phyloP scores from a whole-genome alignment of 345 rosid genomes.

The Heritiera littoralis region DNA sequence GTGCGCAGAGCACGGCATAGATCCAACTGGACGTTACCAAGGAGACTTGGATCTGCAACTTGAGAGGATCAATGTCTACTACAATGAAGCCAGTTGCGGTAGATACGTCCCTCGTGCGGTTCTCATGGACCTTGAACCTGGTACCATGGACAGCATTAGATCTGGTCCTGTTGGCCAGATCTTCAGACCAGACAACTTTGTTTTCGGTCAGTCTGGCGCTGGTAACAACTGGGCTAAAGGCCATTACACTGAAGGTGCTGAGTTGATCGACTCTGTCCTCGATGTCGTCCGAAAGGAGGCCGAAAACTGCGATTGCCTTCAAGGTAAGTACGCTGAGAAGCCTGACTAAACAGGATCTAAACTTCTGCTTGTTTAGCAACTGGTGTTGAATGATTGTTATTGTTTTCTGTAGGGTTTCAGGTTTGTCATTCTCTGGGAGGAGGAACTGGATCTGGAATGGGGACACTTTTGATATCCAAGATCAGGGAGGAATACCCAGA shows the following conservation, averaged over 20 bases:
- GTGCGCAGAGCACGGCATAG: constrained; percentile 22
- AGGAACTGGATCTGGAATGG: constrained; percentile 30
- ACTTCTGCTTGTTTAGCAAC: neutral
- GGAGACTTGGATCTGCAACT: constrained; percentile 23
- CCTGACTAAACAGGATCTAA: neutral
- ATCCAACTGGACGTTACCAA: constrained; percentile 9
- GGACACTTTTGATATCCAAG: constrained; percentile 22
- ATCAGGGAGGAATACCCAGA: constrained; percentile 26
- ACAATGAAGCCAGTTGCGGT: constrained; percentile 20
- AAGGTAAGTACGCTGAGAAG: neutral
- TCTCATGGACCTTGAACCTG: constrained; percentile 45
- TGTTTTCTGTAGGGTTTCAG: constrained; percentile 20
- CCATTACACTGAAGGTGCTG: constrained; percentile 33
- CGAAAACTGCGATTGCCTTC: constrained; percentile 24
- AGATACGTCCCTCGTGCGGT: constrained; percentile 37
- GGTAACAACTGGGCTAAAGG: constrained; percentile 30
- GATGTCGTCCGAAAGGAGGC: constrained; percentile 27
- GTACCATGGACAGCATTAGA: constrained; percentile 38
- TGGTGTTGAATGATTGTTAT: neutral
- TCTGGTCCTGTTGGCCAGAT: constrained; percentile 42
- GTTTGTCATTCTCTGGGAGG: constrained; percentile 28
- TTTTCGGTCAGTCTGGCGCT: constrained; percentile 26
- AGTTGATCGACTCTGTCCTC: constrained; percentile 33
- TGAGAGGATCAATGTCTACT: constrained; percentile 24
- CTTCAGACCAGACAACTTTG: constrained; percentile 27